Conservation (phyloP, 768 basidiomycete species). For the Lyophyllum shimeji region DNA sequence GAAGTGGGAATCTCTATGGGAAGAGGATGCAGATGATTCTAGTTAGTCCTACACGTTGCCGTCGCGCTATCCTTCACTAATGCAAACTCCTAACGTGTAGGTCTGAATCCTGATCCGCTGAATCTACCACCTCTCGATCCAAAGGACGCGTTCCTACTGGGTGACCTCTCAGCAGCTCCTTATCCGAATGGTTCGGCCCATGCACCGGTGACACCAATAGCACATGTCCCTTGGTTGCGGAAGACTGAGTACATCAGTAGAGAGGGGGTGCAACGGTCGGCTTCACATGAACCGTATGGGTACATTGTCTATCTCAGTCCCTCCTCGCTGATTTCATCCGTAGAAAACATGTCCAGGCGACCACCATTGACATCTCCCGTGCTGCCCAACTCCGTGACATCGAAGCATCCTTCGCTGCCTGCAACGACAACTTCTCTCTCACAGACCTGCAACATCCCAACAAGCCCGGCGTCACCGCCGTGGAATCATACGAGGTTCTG, state of each 20-base stretch:
- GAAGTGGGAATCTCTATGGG: constrained; percentile 81
- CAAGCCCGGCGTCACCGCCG: constrained; percentile 70
- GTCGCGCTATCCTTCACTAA: neutral
- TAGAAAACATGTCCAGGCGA: constrained; percentile 49
- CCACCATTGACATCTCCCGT: constrained; percentile 68
- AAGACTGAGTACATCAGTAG: constrained; percentile 89
- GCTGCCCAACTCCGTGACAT: constrained; percentile 76
- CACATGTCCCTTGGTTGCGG: constrained; percentile 86
- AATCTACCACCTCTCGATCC: constrained; percentile 66
- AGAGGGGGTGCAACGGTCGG: constrained; percentile 43
- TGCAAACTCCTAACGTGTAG: constrained; percentile 11
- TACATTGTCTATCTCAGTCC: neutral
- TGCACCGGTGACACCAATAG: constrained; percentile 46
- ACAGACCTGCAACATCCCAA: constrained; percentile 69
- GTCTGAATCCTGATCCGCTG: constrained; percentile 64
- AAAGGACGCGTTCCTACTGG: constrained; percentile 73
- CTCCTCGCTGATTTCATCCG: neutral
- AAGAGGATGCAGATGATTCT: constrained; percentile 71
- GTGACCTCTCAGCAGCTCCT: constrained; percentile 55
- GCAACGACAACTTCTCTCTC: constrained; percentile 61
- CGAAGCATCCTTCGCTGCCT: constrained; percentile 71
- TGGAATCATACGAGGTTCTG: constrained; percentile 80
- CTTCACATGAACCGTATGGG: constrained; percentile 57
- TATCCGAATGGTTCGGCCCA: constrained; percentile 42
- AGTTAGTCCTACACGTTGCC: constrained; percentile 35